Base-by-base conservation (phyloP, 176 grass and related monocot genomes). In the Oryza meyeriana region DNA sequence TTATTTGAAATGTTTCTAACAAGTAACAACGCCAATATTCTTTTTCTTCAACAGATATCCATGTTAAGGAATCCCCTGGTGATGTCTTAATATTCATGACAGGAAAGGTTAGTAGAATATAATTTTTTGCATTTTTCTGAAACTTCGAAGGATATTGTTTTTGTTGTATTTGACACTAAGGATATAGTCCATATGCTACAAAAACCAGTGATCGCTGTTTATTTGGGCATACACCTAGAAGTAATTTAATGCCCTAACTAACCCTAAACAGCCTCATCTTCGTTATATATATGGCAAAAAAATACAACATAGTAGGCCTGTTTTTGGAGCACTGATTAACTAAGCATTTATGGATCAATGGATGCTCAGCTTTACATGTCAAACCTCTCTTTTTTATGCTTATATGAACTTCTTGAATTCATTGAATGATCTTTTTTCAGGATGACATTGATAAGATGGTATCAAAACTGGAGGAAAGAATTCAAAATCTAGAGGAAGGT, bases 401-500 rank as follows among this genome's bases (percentile, higher is more conserved):
- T 76, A 61, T 22, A 42, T 14, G 18, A 33, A 52, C 18, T 67
- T 73, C 24, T 72, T 84, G 67, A 78, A 66, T 80, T 58, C 61
- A 82, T 66, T 74, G 64, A 79, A 42, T 74, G 69, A 75, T 20
- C 55, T 82, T 75, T n/a, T 78, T 66, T 64, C 78, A 98, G 95
- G 95, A 94, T 89, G 95, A 98, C 72, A 98, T 98, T 79, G 95
- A 94, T 71, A 98, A 98, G 94, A 98, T 98, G 95, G 92, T 98
- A 30, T 82, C 84, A 59, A 94, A 91, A 71, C 78, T 98, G 72
- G 90, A 98, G 72, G 92, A 94, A 63, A 89, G 74, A 90, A 91
- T 98, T 91, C 90, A 94, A 89, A 93, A 88, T 79, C 86, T 98
- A 18, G 92, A 94, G 61, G 95, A 94, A 91, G 95, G 95, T 69